Evolutionary conservation across 805 yeast species (phyloP).

Genomic region (Saccharomyces cerevisiae): DNA sequence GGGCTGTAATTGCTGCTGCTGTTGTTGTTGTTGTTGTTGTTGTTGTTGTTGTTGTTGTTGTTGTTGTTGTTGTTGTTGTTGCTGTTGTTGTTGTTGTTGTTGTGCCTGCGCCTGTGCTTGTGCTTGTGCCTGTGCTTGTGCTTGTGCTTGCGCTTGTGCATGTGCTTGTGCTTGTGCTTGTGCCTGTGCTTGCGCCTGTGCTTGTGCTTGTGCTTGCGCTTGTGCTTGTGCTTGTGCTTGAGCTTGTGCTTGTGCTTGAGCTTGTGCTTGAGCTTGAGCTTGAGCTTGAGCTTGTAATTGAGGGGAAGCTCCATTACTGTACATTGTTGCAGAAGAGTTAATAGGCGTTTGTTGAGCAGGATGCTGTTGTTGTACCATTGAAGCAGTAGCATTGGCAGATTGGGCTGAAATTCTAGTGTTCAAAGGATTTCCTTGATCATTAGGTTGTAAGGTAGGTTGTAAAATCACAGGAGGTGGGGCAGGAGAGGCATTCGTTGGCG

Average conservation of each 20-base stretch:
- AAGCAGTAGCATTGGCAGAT: slow-evolving; percentile 1
- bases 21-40: neutral
- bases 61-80: neutral
- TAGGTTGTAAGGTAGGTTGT: slow-evolving; percentile 28
- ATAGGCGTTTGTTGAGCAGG: slow-evolving; percentile 5
- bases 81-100: neutral
- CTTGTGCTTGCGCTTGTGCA: slow-evolving; percentile 2
- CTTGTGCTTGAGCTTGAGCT: slow-evolving; percentile 1
- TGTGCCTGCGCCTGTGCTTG: slow-evolving; percentile 8
- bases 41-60: slow-evolving; percentile 1
- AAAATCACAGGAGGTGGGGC: slow-evolving; percentile 25
- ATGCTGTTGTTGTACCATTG: slow-evolving; percentile 19
- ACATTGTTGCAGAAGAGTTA: slow-evolving; percentile 22
- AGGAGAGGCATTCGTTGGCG: slow-evolving; percentile 1
- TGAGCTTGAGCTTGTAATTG: slow-evolving; percentile 3
- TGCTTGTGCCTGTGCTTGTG: slow-evolving; percentile 2
- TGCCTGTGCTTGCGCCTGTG: neutral
- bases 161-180: slow-evolving; percentile 3
- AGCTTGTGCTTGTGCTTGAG: slow-evolving; percentile 4
- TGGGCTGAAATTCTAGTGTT: slow-evolving; percentile 13
- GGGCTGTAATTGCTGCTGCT: neutral
- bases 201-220: neutral
- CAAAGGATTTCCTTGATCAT: slow-evolving; percentile 26
- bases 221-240: slow-evolving; percentile 5
- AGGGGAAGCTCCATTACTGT: neutral